phyloP scores from a whole-genome alignment of 2,329 filamentous ascomycete genomes.

The Diplodia intermedia region DNA sequence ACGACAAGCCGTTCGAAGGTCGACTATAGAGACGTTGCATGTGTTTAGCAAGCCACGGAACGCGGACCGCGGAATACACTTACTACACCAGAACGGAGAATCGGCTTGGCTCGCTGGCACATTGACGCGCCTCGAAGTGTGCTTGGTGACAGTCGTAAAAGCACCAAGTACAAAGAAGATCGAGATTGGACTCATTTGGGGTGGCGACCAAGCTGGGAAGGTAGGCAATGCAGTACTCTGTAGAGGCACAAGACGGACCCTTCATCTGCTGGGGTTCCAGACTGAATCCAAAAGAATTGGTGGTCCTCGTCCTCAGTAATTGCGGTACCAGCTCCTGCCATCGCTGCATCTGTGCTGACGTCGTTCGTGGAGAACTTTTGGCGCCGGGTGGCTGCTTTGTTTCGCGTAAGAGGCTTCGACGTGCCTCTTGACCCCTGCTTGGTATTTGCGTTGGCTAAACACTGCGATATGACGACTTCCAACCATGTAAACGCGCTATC shows the following conservation, averaged over 20 bases:
- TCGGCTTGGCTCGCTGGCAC: not conserved
- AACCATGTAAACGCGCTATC: not conserved
- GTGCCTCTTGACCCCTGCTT: no score
- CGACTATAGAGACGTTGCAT: not conserved
- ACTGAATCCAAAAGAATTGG: not conserved
- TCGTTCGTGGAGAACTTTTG: no score
- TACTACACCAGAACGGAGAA: not conserved
- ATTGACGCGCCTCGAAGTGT: no score
- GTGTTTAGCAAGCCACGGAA: not conserved
- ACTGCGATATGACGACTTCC: no score
- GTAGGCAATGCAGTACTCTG: not conserved
- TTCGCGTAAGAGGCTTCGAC: conserved; percentile 8
- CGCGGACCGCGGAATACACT: not conserved
- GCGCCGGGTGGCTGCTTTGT: not conserved
- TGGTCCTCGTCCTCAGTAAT: not conserved
- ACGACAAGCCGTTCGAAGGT: not conserved
- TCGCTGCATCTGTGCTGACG: not conserved
- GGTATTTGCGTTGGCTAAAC: no score
- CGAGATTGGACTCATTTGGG: not conserved
- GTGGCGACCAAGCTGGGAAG: not conserved
- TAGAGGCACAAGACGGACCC: not conserved
- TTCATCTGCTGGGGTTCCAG: not conserved
- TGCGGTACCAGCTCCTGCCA: not conserved
- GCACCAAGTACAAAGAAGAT: not conserved
- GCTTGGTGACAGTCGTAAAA: not conserved